These are phyloP conservation scores for Cyberlindnera misumaiensis DNA, from an alignment of 805 yeast species.

Conservation along the genomic window DNA sequence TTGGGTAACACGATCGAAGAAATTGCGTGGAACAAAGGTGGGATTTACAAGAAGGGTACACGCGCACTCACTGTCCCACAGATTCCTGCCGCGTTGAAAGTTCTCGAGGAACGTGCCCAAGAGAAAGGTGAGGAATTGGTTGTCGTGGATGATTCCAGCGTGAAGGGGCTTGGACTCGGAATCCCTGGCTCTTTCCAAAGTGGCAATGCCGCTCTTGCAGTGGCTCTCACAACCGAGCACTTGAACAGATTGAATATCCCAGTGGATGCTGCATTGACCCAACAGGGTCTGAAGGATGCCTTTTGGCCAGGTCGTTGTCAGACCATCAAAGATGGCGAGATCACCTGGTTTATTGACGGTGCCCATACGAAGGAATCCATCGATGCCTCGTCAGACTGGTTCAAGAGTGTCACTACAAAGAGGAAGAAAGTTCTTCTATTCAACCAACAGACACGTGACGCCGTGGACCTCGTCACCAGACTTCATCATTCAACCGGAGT, in stretches of 20 bases:
- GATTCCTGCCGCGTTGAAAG: constrained; percentile 49
- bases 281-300: constrained; percentile 56
- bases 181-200: constrained; percentile 80
- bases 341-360: constrained; percentile 89
- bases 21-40: constrained; percentile 95
- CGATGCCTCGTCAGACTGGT: constrained; percentile 80
- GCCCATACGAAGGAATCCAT: constrained; percentile 93
- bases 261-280: constrained; percentile 18
- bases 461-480: constrained; percentile 50
- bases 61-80: constrained; percentile 63
- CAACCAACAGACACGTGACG: constrained; percentile 93
- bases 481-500: constrained; percentile 39
- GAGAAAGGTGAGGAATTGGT: constrained; percentile 52
- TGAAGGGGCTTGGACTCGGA: constrained; percentile 42
- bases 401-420: constrained; percentile 33
- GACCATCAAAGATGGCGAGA: constrained; percentile 38
- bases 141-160: constrained; percentile 39
- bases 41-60: constrained; percentile 68
- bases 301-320: constrained; percentile 98
- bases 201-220: constrained; percentile 83
- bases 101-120: constrained; percentile 56
- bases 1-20: constrained; percentile 82
- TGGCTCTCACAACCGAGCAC: constrained; percentile 58
- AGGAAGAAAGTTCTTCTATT: constrained; percentile 53
- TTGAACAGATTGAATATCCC: constrained; percentile 41